These are phyloP conservation scores for Phytophthora hibernalis DNA, from an alignment of 352 stramenopile genomes.

Conservation along the genomic window DNA sequence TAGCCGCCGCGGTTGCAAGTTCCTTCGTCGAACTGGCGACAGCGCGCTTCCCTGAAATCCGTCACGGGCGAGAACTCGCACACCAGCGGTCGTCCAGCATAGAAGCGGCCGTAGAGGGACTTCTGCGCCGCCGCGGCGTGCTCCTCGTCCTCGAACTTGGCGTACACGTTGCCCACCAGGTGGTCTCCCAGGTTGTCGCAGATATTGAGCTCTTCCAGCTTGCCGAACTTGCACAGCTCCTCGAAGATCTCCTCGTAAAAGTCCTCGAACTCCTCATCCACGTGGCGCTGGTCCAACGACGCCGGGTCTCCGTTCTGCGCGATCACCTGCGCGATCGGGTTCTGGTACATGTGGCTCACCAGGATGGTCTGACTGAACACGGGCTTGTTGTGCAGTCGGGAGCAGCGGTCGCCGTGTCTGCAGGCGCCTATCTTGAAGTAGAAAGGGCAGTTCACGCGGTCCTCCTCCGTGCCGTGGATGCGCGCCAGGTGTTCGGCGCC, in stretches of 20 bases:
- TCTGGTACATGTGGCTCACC: constrained; percentile 99
- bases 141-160: constrained; percentile 99
- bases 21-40: constrained; percentile 98
- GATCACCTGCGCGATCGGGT: constrained; percentile 92
- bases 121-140: constrained; percentile 97
- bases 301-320: constrained; percentile 87
- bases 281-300: constrained; percentile 88
- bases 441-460: constrained; percentile 99
- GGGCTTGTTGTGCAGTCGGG: constrained; percentile 98
- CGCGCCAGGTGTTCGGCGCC: constrained; percentile 96
- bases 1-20: constrained; percentile 97
- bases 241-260: constrained; percentile 98
- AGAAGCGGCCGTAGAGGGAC: constrained; percentile 97
- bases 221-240: constrained; percentile 98
- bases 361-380: constrained; percentile 99
- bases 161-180: constrained; percentile 99
- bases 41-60: constrained; percentile 98
- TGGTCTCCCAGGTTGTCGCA: constrained; percentile 99
- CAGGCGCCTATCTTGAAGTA: constrained; percentile 99
- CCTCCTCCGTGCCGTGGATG: constrained; percentile 98
- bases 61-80: constrained; percentile 99
- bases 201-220: constrained; percentile 98
- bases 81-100: constrained; percentile 95
- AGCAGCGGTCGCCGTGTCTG: constrained; percentile 99
- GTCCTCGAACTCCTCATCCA: constrained; percentile 97